Base-by-base conservation (phyloP, 2,329 filamentous ascomycete genomes). In the Fusarium luffae region DNA sequence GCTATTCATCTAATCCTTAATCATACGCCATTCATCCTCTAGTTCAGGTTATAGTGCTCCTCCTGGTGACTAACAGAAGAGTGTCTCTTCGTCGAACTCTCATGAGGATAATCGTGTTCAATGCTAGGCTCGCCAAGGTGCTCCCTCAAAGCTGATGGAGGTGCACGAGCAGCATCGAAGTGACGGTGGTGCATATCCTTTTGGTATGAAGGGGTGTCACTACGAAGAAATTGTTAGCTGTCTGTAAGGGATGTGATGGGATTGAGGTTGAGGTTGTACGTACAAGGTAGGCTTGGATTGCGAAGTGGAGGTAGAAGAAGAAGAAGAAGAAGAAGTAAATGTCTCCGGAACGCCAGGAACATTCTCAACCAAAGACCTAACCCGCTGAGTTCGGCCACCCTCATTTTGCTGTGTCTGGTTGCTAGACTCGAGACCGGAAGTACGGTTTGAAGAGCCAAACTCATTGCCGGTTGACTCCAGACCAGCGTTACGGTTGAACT, bases 21-120 rank as follows among this genome's bases (percentile, higher is more conserved):
- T 41, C 27, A 46, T 37, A 28, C 16, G 21, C 21, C 37, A 27
- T 25, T 9, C 16, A 18, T 13, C 28, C 14, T 42, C 19, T 56
- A 71, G 21, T 66, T 61, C 52, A 76, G 30, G 21, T 43, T 63
- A 13, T 73, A 73, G 25, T 77, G 72, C n/a, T 71, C 67, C 71
- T 78, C 77, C 66, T 78, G 77, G n/a, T 77, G 74, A 60, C 76
- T 78, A 2, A 71, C 49, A 32, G 73, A 74, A 25, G 71, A 71
- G 5, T 78, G 76, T 25, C 76, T 52, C 59, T 59, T 70, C 19
- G 71, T 75, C n/a, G 66, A 68, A 65, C 76, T 78, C 21, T 78
- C 76, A 5, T 77, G 49, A 0, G 77, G 76, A 12, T 75, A 74
- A n/a, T 76, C 70, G 41, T 78, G 77, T 72, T 76, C 76, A 18